Evolutionary conservation across 306 rosid genomes (phyloP), one percentile per base, ranked within the genome.

Genomic region (Geum urbanum): DNA sequence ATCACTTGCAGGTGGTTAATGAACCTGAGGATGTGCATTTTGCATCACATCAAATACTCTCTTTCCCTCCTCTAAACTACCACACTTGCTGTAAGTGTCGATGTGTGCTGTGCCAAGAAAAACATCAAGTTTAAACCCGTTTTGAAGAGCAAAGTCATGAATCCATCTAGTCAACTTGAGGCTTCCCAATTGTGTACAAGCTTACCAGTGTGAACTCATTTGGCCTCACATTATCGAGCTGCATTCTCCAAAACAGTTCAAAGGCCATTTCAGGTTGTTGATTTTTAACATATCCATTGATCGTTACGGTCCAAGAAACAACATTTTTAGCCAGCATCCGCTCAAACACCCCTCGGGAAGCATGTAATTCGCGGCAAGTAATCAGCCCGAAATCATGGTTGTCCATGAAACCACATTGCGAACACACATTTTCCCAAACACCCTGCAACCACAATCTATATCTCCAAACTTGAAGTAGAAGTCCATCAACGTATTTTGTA

Each of bases 71-170:
- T 76, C 80, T 54, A 88, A 59, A 75, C 82, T 82, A 47, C 87
- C 91, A 71, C 95, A 88, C 69, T 88, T 88, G 81, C 91, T 88
- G 63, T 86, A 88, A 86, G 78, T 88, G 73, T 88, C 95, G 45
- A 88, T 86, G 35, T 86, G 82, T 53, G 95, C 86, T 0, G 95
- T 84, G 19, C 95, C 91, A 43, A 86, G 73, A 51, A 76, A 86
- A 27, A 80, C 72, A 14, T 80, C 85, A 51, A 86, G 18, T 66
- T 84, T 74, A 70, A 88, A 78, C 32, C 82, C 84, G 49, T 80
- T 82, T 67, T 43, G 74, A 63, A 77, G 71, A 60, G 86, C 83
- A 37, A 71, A 85, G 72, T 85, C 83, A 67, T 85, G 89, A 80
- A 86, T 46, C 89, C 86, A 47, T 66, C 72, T 77, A 57, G 88